These are phyloP conservation scores for Cupressus sempervirens DNA, from an alignment of 75 land plant species.

Conservation along the genomic window DNA sequence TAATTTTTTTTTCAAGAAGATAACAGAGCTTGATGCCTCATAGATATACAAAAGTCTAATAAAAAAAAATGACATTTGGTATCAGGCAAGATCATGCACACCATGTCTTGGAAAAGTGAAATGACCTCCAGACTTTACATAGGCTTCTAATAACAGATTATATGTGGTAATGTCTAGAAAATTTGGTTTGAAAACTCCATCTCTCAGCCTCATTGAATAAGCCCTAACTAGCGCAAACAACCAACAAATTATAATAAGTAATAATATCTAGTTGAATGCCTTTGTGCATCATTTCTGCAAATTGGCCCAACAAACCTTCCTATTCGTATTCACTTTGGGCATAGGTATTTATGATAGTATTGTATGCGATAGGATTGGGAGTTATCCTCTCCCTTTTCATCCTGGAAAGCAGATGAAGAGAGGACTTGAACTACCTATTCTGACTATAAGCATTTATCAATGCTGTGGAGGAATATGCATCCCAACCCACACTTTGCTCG, in stretches of 20 bases:
- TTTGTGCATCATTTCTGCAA: constrained; percentile 94
- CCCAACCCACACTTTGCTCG: constrained; percentile 44
- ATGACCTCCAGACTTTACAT: constrained; percentile 77
- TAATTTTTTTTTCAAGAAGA: too few species aligned
- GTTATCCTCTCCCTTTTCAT: constrained; percentile 80
- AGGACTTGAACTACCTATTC: constrained; percentile 62
- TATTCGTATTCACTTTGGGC: constrained; percentile 76
- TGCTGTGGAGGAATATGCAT: constrained; percentile 85
- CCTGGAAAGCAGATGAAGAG: constrained; percentile 63
- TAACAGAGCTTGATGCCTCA: too few species aligned
- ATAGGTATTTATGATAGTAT: constrained; percentile 85
- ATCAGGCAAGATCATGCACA: too few species aligned
- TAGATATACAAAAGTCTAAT: too few species aligned
- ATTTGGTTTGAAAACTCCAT: constrained; percentile 80
- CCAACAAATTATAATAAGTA: constrained; percentile 87
- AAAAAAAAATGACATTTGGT: too few species aligned
- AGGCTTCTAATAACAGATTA: constrained; percentile 79
- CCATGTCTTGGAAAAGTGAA: constrained; percentile 89
- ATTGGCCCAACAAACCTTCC: constrained; percentile 81
- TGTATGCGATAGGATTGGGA: constrained; percentile 79
- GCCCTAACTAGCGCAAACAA: constrained; percentile 69
- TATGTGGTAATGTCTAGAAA: constrained; percentile 76
- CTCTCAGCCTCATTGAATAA: constrained; percentile 83
- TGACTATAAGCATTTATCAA: constrained; percentile 92
- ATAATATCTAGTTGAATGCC: constrained; percentile 89